phyloP scores from a whole-genome alignment of 139 green algal species.

The Micractinium sp. region DNA sequence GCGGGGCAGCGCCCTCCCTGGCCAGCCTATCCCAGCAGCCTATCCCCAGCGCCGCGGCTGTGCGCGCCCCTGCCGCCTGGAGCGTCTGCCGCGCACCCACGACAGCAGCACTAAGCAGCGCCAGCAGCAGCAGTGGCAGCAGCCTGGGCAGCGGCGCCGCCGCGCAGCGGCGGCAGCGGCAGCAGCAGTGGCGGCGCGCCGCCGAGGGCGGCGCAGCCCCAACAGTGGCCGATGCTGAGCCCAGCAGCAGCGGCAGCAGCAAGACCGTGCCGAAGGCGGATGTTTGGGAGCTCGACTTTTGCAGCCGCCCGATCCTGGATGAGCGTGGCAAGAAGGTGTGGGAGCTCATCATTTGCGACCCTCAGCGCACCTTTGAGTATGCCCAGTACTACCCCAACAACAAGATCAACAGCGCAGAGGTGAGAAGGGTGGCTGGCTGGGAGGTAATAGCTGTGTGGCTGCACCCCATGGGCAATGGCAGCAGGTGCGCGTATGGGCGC shows the following conservation, averaged over 20 bases:
- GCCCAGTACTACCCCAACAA: slow-evolving; percentile 97
- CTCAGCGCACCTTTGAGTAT: slow-evolving; percentile 86
- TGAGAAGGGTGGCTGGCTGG: slow-evolving; percentile 47
- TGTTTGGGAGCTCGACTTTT: slow-evolving; percentile 98
- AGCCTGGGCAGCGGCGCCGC: background rate
- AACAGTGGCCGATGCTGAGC: background rate
- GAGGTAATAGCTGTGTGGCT: too few relatives aligned
- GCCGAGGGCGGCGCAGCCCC: background rate
- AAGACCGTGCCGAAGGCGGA: slow-evolving; percentile 27
- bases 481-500: too few relatives aligned
- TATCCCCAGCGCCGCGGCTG: background rate
- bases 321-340: slow-evolving; percentile 98
- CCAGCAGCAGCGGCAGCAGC: background rate
- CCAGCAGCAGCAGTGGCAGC: background rate
- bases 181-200: background rate
- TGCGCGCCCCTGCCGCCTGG: background rate
- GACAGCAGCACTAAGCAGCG: background rate
- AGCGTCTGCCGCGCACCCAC: background rate
- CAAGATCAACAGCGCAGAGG: slow-evolving; percentile 96
- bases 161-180: background rate
- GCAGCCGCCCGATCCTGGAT: slow-evolving; percentile 93
- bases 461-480: too few relatives aligned
- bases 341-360: slow-evolving; percentile 95
- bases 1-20: background rate
- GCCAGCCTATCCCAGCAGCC: background rate